These are phyloP conservation scores for Rauvolfia tetraphylla DNA, from an alignment of 257 asterid species.

Conservation along the genomic window DNA sequence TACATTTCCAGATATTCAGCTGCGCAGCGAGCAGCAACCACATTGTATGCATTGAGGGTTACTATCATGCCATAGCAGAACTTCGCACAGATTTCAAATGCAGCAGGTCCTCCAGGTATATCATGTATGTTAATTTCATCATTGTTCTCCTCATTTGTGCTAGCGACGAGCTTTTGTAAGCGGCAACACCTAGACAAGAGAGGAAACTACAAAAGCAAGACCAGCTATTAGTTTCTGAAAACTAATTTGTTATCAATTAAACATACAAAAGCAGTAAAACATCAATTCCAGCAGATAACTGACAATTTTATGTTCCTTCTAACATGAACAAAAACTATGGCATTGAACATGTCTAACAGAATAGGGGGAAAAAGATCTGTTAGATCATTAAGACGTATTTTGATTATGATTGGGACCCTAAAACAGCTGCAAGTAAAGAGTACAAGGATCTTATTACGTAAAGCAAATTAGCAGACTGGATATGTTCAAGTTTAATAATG, in stretches of 20 bases:
- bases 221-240: slow-evolving; percentile 14
- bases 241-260: background rate
- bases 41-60: slow-evolving; percentile 78
- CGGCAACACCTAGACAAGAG: slow-evolving; percentile 67
- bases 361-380: background rate
- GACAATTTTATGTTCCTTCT: background rate
- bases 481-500: background rate
- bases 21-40: slow-evolving; percentile 80
- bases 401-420: background rate
- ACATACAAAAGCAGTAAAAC: background rate
- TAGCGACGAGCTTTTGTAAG: slow-evolving; percentile 56
- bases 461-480: background rate
- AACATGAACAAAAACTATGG: background rate
- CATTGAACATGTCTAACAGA: background rate
- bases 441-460: background rate
- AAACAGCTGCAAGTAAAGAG: background rate
- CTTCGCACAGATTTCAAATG: slow-evolving; percentile 80
- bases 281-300: background rate
- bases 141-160: slow-evolving; percentile 32
- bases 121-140: slow-evolving; percentile 53
- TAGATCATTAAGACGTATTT: background rate
- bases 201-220: slow-evolving; percentile 53
- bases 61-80: slow-evolving; percentile 85
- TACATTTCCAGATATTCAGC: slow-evolving; percentile 85
- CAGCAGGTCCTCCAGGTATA: slow-evolving; percentile 80